phyloP scores from a whole-genome alignment of 202 grass and related monocot genomes.

The Schoenoplectus tabernaemontani region DNA sequence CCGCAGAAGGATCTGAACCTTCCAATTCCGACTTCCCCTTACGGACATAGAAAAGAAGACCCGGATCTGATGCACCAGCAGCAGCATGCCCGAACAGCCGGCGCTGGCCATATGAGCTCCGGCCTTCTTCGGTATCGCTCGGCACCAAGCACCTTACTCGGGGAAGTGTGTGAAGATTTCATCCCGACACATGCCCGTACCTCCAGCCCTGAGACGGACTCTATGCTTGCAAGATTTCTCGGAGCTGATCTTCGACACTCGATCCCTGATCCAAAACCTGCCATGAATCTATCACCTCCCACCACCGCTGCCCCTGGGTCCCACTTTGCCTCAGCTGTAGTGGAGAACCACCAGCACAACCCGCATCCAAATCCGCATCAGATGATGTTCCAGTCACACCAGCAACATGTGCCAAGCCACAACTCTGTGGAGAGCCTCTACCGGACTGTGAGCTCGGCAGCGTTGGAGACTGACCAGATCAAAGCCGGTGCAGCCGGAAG shows the following conservation, averaged over 20 bases:
- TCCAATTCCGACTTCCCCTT: slow-evolving; percentile 32
- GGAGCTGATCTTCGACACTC: slow-evolving; percentile 10
- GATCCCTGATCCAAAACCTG: slow-evolving; percentile 37
- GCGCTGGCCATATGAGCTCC: slow-evolving; percentile 44
- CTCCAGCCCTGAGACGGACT: slow-evolving; percentile 39
- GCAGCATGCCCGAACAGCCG: not conserved
- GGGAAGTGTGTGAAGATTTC: slow-evolving; percentile 67
- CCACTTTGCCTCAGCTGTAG: slow-evolving; percentile 39
- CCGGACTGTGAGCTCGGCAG: slow-evolving; percentile 43
- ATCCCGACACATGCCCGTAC: slow-evolving; percentile 27
- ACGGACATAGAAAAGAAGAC: slow-evolving; percentile 25
- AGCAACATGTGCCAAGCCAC: slow-evolving; percentile 37
- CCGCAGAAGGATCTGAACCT: slow-evolving; percentile 86
- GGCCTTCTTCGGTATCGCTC: slow-evolving; percentile 76
- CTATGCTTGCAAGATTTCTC: slow-evolving; percentile 64
- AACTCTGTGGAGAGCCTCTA: slow-evolving; percentile 31
- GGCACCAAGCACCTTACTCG: slow-evolving; percentile 64
- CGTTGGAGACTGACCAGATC: slow-evolving; percentile 34
- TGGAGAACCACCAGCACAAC: slow-evolving; percentile 21
- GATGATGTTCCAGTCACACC: slow-evolving; percentile 69
- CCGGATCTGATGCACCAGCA: slow-evolving; percentile 27
- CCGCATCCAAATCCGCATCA: slow-evolving; percentile 44
- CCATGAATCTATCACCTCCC: slow-evolving; percentile 14
- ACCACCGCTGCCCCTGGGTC: slow-evolving; percentile 15
- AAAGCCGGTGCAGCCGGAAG: slow-evolving; percentile 10